Evolutionary conservation across 768 basidiomycete genomes (phyloP).

Genomic region (Cystofilobasidium ferigula): DNA sequence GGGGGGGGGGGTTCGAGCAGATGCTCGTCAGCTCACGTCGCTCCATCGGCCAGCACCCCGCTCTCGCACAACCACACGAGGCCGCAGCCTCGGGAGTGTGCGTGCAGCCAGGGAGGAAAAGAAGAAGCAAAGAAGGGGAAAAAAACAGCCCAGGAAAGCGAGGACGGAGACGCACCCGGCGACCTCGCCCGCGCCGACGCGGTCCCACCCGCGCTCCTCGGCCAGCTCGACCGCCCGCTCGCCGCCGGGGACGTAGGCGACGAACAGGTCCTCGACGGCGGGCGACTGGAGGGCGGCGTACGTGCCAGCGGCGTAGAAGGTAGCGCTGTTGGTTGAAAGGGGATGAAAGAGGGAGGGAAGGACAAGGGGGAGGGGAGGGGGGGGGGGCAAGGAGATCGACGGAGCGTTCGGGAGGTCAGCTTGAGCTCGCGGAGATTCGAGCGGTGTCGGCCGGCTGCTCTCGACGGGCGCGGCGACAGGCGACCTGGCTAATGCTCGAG

Average conservation of each 20-base stretch:
- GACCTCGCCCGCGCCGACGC: conserved; percentile 47
- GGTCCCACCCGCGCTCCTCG: conserved; percentile 68
- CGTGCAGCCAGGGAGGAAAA: too few relatives aligned
- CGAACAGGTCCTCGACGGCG: conserved; percentile 24
- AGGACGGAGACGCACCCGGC: conserved; percentile 33
- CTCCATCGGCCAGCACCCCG: too few relatives aligned
- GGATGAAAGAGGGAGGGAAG: background rate
- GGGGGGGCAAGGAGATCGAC: too few relatives aligned
- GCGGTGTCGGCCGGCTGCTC: too few relatives aligned
- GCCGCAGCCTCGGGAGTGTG: too few relatives aligned
- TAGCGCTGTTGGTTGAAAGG: background rate
- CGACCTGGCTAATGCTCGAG: too few relatives aligned
- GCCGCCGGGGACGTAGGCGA: conserved; percentile 19
- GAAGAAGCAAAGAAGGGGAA: conserved; percentile 3
- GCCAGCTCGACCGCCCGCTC: conserved; percentile 37
- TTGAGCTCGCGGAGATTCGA: too few relatives aligned
- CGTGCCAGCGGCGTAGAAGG: conserved; percentile 15
- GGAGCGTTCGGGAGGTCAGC: background rate
- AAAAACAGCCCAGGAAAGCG: background rate
- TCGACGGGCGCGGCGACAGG: too few relatives aligned
- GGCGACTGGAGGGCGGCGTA: conserved; percentile 22
- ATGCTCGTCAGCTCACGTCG: too few relatives aligned
- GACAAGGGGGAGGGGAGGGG: background rate
- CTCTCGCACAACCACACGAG: too few relatives aligned
- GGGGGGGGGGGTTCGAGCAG: too few relatives aligned